Evolutionary conservation across 1,284 basidiomycete species (phyloP).

Genomic region (Ustilago xerochloae): DNA sequence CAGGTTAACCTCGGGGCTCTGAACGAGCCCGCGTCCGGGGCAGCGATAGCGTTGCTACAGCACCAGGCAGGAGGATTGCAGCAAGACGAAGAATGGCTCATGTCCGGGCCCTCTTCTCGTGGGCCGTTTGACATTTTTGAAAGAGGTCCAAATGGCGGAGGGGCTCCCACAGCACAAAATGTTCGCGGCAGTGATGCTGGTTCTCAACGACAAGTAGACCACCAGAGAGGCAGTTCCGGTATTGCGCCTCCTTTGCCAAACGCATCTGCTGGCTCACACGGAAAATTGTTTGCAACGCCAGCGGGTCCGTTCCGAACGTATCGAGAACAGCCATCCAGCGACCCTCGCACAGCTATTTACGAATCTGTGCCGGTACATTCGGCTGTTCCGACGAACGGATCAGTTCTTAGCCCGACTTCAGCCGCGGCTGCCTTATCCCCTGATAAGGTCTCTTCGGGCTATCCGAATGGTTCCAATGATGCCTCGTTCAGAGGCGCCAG

Average conservation of each 20-base stretch:
- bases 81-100: slow-evolving; percentile 11
- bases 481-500: not conserved
- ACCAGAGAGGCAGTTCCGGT: not conserved
- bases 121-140: slow-evolving; percentile 10
- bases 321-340: slow-evolving; percentile 7
- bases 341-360: not conserved
- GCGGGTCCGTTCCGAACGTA: not conserved
- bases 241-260: not conserved
- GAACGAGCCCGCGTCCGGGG: not conserved
- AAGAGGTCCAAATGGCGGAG: not conserved
- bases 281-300: not conserved
- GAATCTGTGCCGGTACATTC: not conserved
- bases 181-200: too few species aligned
- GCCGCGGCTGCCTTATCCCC: slow-evolving; percentile 8
- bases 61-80: not conserved
- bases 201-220: too few species aligned
- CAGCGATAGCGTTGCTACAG: not conserved
- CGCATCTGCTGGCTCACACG: not conserved
- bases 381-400: not conserved
- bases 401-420: slow-evolving; percentile 3
- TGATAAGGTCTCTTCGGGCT: not conserved
- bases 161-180: not conserved
- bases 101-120: slow-evolving; percentile 2
- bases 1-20: not conserved
- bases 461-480: not conserved